Evolutionary conservation across 805 yeast genomes (phyloP), one percentile per base, ranked within the genome.

Genomic region (Jamesozyma rosinii): DNA sequence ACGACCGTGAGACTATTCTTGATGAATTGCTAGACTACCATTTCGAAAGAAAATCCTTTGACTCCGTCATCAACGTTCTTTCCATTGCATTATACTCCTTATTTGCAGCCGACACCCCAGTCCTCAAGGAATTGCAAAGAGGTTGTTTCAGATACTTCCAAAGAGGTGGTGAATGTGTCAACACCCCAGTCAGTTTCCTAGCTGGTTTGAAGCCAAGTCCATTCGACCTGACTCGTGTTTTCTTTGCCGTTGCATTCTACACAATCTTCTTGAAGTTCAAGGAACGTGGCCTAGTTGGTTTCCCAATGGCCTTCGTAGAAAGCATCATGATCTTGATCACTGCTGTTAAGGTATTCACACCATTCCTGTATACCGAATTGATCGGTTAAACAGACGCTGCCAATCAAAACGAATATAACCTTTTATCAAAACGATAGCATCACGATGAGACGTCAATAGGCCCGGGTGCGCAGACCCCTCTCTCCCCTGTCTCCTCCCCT

Each of bases 111-210:
- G 85, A 86, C 50, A 72, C 71, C 44, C 66, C 67, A 24, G 71
- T 83, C 46, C 71, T 92, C 51, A 66, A 66, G 49, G 74, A 83
- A 29, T 70, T 92, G 48, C 97, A 89, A 67, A 68, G 64, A 38
- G 98, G 98, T 8, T 92, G 98, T 64, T 87, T 88, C 72, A 69
- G 69, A 44, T 92, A 92, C 65, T 87, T 92, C 71, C 66, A 72
- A 59, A 71, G 75, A 41, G 98, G 97, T 35, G 97, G 97, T 19
- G 77, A 70, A 41, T 82, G 88, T 57, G 76, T 85, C 17, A 59
- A 65, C 18, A 82, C 81, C 5, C 98, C 98, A 5, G 81, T 87
- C 42, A 81, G 86, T 4, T 76, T 92, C 55, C 72, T 92, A 42
- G 74, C 89, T 44, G 98, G 97, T 14, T 70, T 87, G 56, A 65